Percentiles rank a stretch among this genome's conserved stretches.
These are phyloP conservation scores for Canavalia ensiformis DNA, from an alignment of 306 rosid species.

Conservation along the genomic window DNA sequence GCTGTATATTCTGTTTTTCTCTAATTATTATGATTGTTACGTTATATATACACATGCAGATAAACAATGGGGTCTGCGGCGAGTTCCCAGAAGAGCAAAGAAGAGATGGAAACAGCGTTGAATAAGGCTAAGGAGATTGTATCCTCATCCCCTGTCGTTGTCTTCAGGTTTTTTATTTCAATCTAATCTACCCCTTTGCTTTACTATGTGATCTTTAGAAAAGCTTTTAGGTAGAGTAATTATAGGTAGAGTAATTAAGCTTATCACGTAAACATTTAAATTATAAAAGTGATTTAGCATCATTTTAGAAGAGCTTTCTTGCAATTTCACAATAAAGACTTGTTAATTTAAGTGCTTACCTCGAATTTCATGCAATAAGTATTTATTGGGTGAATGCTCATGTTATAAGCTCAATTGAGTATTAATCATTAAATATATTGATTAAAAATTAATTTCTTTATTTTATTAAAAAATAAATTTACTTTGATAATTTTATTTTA, in stretches of 20 bases:
- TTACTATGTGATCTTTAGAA: too few relatives aligned
- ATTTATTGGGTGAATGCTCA: not conserved
- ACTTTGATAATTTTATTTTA: too few relatives aligned
- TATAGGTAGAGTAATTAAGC: too few relatives aligned
- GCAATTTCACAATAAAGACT: too few relatives aligned
- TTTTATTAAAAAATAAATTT: too few relatives aligned
- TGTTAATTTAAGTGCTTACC: not conserved
- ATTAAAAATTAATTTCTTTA: too few relatives aligned
- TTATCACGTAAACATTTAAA: too few relatives aligned
- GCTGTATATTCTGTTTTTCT: conserved; percentile 4
- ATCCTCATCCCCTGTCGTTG: conserved; percentile 50
- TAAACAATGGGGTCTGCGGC: conserved; percentile 47
- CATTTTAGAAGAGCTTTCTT: too few relatives aligned
- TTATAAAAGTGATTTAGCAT: too few relatives aligned
- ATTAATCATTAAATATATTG: too few relatives aligned
- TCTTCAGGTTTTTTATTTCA: conserved; percentile 48
- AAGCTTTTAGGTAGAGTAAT: not conserved
- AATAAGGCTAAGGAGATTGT: conserved; percentile 51
- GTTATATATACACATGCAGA: not conserved
- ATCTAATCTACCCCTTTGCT: not conserved
- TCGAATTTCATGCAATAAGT: not conserved
- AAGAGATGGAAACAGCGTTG: conserved; percentile 51
- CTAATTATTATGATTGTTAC: too few relatives aligned
- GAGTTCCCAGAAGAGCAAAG: conserved; percentile 41
- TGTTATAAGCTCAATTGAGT: not conserved